Conservation (phyloP, 2,329 filamentous ascomycete species). For the Colletotrichum scovillei region DNA sequence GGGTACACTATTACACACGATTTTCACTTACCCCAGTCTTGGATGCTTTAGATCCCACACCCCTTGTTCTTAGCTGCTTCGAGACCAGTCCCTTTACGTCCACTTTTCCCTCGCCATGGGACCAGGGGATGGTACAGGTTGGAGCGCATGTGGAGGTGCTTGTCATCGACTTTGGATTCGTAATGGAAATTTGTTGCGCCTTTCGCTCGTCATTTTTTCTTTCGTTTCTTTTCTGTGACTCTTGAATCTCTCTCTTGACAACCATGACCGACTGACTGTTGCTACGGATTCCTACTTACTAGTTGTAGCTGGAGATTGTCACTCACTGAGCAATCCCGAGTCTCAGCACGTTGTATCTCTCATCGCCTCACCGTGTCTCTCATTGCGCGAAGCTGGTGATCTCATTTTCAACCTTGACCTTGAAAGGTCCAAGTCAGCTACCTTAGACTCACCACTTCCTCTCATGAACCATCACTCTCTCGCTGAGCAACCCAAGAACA, state of each 20-base stretch:
- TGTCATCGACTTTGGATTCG: conserved; percentile 28
- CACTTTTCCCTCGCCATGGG: conserved; percentile 20
- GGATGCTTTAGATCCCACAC: neutral
- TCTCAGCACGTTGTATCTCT: neutral
- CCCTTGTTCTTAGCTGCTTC: neutral
- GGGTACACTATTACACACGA: neutral
- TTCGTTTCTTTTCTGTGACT: neutral
- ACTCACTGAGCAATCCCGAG: neutral
- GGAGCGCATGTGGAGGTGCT: conserved; percentile 30
- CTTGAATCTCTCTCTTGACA: neutral
- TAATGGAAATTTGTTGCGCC: conserved; percentile 14
- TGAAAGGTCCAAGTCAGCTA: neutral
- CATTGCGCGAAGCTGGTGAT: neutral
- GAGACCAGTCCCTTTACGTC: neutral
- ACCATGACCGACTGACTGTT: neutral
- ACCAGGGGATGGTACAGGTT: conserved; percentile 9
- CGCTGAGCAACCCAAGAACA: neutral
- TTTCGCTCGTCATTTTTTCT: neutral
- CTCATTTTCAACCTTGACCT: neutral
- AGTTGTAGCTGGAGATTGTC: neutral
- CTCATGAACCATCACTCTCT: neutral
- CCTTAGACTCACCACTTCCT: neutral
- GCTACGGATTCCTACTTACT: neutral
- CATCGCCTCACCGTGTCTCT: neutral
- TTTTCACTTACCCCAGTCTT: neutral